Evolutionary conservation across 768 basidiomycete genomes (phyloP), one percentile per base, ranked within the genome.

Genomic region (Tubosaeta sp.): DNA sequence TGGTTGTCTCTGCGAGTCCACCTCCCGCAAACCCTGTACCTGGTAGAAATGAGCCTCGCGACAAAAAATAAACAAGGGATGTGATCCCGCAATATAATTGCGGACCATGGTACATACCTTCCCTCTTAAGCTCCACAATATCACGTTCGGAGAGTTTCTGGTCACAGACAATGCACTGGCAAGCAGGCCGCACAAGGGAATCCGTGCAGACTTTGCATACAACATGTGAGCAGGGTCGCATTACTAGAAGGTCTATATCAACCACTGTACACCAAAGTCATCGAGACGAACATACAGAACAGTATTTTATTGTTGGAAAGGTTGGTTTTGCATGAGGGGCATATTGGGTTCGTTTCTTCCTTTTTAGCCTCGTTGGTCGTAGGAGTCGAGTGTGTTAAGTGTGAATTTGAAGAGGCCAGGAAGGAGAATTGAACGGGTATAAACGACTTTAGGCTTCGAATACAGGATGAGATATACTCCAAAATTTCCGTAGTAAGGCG

Each of bases 11-110:
- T n/a, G 93, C 91, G 57, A 92, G 69, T 6, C 94, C 94, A n/a
- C 94, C 94, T 47, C 90, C 88, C 8, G 94, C 93, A 63, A 90
- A 97, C 0, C 94, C 94, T 10, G 94, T 97, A 22, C 91, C 90
- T 92, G 49, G 25, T 44, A 34, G 39, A 43, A 40, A 30, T 40
- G 14, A 22, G 48, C 18, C 46, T 62, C 21, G 55, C 40, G 13
- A 22, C 16, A 34, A 35, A 40, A 5, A 21, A 31, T 46, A 19
- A 22, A 24, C 5, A 11, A 11, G 29, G 11, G 32, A 19, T 27
- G 8, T 14, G 24, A 6, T 27, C 10, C 39, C 12, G 29, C 24
- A 10, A 44, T 24, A 22, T 27, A 22, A 25, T 14, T 16, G 25
- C 6, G 16, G 27, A 19, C 3, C 6, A 19, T 38, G 36, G 44